These are phyloP conservation scores for Penicillium desertorum DNA, from an alignment of 495 filamentous ascomycete species.

Conservation along the genomic window DNA sequence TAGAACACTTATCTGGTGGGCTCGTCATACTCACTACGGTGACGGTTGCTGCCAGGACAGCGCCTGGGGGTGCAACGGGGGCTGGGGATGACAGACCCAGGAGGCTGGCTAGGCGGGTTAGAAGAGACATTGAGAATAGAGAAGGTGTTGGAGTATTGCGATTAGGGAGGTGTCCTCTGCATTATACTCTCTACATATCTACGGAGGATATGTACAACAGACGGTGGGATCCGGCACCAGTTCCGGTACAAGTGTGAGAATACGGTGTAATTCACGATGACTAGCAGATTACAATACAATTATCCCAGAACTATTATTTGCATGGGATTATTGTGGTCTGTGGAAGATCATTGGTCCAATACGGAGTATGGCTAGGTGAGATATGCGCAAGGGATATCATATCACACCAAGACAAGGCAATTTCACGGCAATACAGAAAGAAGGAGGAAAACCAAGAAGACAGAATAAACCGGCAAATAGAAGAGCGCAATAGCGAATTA, in stretches of 20 bases:
- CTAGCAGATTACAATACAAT: background rate
- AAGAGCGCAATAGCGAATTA: background rate
- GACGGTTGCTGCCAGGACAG: constrained; percentile 30
- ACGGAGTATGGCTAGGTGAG: background rate
- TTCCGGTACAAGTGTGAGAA: background rate
- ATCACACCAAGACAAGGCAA: background rate
- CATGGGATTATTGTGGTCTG: background rate
- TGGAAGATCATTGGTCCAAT: background rate
- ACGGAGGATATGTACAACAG: background rate
- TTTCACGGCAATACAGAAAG: background rate
- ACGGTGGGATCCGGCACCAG: background rate
- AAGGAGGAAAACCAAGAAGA: background rate
- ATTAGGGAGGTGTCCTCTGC: background rate
- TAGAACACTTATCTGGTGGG: background rate
- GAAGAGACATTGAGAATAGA: constrained; percentile 22
- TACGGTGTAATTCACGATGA: background rate
- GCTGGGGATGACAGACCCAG: constrained; percentile 19
- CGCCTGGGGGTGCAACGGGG: constrained; percentile 22
- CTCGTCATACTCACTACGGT: constrained; percentile 26
- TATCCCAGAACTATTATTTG: background rate
- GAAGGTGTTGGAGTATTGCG: background rate
- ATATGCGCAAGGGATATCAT: constrained; percentile 8
- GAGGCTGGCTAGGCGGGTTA: constrained; percentile 18
- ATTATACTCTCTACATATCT: background rate
- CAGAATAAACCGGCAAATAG: background rate